Conservation (phyloP, 2,329 filamentous ascomycete species). For the Aspergillus sp. region DNA sequence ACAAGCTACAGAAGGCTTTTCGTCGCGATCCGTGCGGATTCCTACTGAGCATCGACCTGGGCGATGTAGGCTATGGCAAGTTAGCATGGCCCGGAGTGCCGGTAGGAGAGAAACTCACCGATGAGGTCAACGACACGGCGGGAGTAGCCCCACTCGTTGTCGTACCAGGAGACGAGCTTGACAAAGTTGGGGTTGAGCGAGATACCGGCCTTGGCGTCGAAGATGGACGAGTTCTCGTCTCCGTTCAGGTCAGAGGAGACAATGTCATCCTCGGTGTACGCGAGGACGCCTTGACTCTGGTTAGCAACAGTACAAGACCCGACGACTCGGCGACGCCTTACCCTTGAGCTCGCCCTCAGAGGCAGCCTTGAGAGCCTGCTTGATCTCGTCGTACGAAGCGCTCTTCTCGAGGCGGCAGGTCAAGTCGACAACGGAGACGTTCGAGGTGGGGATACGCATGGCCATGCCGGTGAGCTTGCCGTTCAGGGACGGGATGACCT, state of each 20-base stretch:
- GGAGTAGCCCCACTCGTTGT: constrained; percentile 99
- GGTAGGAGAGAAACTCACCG: no score
- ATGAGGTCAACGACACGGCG: constrained; percentile 80
- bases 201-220: constrained; percentile 98
- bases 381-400: constrained; percentile 71
- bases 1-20: constrained; percentile 26
- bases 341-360: constrained; percentile 77
- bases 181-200: constrained; percentile 97
- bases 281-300: constrained; percentile 64
- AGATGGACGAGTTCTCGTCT: constrained; percentile 90
- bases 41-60: constrained; percentile 56
- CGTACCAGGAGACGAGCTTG: constrained; percentile 97
- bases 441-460: constrained; percentile 96
- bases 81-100: constrained; percentile 16
- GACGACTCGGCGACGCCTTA: constrained; percentile 28
- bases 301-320: not conserved
- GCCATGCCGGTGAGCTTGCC: constrained; percentile 99
- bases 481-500: constrained; percentile 96
- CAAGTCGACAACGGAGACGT: constrained; percentile 98
- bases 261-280: constrained; percentile 93
- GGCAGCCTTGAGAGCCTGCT: constrained; percentile 79
- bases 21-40: constrained; percentile 24
- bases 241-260: constrained; percentile 93
- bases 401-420: constrained; percentile 89
- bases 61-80: constrained; percentile 56